These are phyloP conservation scores for Madurella mycetomatis DNA, from an alignment of 2,329 filamentous ascomycete species.

Conservation along the genomic window DNA sequence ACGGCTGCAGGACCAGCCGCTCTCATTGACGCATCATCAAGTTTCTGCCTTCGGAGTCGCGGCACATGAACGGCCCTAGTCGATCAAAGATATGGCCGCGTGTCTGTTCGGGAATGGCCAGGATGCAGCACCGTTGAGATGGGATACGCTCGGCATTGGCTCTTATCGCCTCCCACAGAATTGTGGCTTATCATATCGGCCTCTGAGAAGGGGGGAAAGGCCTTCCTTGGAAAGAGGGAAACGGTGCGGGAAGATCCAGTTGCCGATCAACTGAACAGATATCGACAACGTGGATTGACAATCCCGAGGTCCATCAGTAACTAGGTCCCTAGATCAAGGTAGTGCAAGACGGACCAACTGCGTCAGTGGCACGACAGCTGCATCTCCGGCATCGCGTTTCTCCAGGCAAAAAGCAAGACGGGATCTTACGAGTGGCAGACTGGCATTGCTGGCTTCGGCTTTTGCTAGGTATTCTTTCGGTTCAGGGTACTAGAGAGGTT, in stretches of 20 bases:
- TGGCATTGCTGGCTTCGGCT: too few species aligned
- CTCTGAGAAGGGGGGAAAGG: background rate
- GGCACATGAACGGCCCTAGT: slow-evolving; percentile 7
- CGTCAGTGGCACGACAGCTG: background rate
- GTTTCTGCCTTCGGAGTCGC: background rate
- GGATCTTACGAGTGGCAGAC: background rate
- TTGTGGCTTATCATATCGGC: background rate
- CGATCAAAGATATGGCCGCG: slow-evolving; percentile 13
- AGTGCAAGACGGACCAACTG: background rate
- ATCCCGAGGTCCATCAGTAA: background rate
- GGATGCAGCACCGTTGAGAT: background rate
- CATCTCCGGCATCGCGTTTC: background rate
- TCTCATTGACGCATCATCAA: slow-evolving; percentile 8
- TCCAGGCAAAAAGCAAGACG: background rate
- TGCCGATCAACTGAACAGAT: background rate
- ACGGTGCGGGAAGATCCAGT: background rate
- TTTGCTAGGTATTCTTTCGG: too few species aligned
- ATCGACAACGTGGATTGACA: background rate
- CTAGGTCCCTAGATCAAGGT: background rate
- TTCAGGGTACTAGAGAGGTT: too few species aligned
- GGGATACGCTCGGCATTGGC: background rate
- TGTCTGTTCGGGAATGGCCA: slow-evolving; percentile 18
- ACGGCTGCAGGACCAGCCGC: background rate
- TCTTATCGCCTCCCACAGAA: background rate
- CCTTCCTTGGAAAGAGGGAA: background rate